Base-by-base conservation (phyloP, 345 rosid species). In the Murraya koenigii region DNA sequence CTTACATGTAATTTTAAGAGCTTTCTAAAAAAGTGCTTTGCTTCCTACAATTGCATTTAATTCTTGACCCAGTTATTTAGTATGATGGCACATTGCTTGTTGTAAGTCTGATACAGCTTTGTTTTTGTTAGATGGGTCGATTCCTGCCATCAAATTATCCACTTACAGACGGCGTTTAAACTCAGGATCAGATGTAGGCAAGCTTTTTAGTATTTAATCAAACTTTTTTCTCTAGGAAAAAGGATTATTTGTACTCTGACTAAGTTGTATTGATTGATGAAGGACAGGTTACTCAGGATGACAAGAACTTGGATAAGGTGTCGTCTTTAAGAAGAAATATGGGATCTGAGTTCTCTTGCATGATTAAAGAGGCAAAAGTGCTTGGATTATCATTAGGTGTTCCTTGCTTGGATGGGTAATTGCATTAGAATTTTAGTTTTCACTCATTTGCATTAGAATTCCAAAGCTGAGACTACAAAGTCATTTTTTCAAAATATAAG, bases 331-430 rank as follows among this genome's bases (percentile, higher is more conserved):
- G 74, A 75, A 87, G 99, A 86, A 96, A 96, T 83, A 91, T 84
- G 95, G 92, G 98, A 63, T 96, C 99, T 1, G 97, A 87, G 77
- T 96, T 96, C 88, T 96, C 98, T 5, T 81, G 97, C 62, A 87
- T 92, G 87, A 86, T 96, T 59, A 96, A 91, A 80, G 97, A 96
- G 81, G 97, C 99, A 0, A 94, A 91, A 80, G 73, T 78, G 22
- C 85, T 96, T 75, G 99, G 93, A 70, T 85, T 85, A 75, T 88
- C 98, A 19, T 84, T 92, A 47, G 99, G 99, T 14, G 84, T 96
- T 77, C 93, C 97, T 72, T 96, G 94, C 86, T 87, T 96, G 79
- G 97, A 94, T 77, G 93, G 99, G 99, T 96, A 90, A 82, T 77
- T 68, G 41, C 60, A 33, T 35, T 56, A 25, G 32, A 59, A 1